A percentile compares a stretch with the other conserved stretches of the same genome.
Conservation (phyloP, 2,329 filamentous ascomycete species). For the Claviceps pazoutovae region DNA sequence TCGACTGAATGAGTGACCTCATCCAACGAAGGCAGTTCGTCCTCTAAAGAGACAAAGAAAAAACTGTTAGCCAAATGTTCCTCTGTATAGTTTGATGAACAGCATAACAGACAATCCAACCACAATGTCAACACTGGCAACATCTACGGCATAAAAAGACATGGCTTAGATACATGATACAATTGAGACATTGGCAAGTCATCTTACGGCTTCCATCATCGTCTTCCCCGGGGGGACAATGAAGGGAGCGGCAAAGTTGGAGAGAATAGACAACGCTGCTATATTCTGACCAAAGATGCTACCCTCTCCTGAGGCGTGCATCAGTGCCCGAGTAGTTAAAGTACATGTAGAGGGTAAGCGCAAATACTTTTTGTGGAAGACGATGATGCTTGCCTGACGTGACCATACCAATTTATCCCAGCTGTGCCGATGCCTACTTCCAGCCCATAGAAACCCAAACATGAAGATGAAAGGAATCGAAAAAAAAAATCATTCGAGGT, state of each 20-base stretch:
- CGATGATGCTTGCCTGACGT: constrained; percentile 56
- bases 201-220: constrained; percentile 48
- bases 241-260: constrained; percentile 20
- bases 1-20: constrained; percentile 52
- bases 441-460: constrained; percentile 5
- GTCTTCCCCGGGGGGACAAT: constrained; percentile 38
- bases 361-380: constrained; percentile 38
- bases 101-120: constrained; percentile 16
- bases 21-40: constrained; percentile 45
- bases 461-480: constrained; percentile 5
- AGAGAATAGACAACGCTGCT: constrained; percentile 26
- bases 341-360: constrained; percentile 38
- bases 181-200: constrained; percentile 16
- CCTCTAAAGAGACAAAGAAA: constrained; percentile 36
- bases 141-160: constrained; percentile 4
- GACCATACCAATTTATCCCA: constrained; percentile 10
- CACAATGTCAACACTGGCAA: constrained; percentile 8
- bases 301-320: constrained; percentile 17
- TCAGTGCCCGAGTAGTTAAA: constrained; percentile 37
- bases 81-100: constrained; percentile 14
- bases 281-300: constrained; percentile 28
- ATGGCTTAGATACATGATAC: constrained; percentile 7
- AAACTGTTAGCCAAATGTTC: constrained; percentile 23
- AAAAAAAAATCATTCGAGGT: constrained; percentile 4
- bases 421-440: constrained; percentile 1